Evolutionary conservation across 2,329 filamentous ascomycete genomes (phyloP), one percentile per base, ranked within the genome.

Genomic region (Scedosporium minutisporum): DNA sequence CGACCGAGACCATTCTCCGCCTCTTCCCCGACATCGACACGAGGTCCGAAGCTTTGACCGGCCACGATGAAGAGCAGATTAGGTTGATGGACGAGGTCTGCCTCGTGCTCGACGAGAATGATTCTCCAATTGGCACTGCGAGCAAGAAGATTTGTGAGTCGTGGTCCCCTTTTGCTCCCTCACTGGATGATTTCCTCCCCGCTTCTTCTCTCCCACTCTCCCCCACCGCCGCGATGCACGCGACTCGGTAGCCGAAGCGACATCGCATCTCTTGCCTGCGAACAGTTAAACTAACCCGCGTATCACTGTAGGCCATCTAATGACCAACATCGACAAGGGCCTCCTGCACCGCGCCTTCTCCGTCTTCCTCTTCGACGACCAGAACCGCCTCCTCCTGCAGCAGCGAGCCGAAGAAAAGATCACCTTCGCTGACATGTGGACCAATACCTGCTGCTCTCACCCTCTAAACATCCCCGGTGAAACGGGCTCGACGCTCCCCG

Each of bases 341-440:
- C 87, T 99, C 65, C 86, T 99, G 63, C 95, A 99, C 81, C 91
- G 95, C 64, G 95, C 95, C 66, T 99, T 99, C 77, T 97, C 93
- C 64, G 91, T 96, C 68, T 99, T 99, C 80, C 87, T 99, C 68
- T 99, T 99, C 81, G 91, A 97, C 78, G 88, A 90, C 65, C 84
- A 95, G 73, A 96, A 97, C 76, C 89, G 92, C 70, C 82, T 97
- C 65, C 88, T 99, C 55, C 86, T 99, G 60, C 95, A 99, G 78
- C 95, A 97, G 80, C 90, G 95, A 68, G 95, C 95, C 29, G 80
- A 87, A 48, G 93, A 97, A 80, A 99, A 99, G 82, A 99, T 99
- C 73, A 99, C 95, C 6, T 99, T 99, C 78, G 93, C 95, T 58
- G 91, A 96, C 74, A 93, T 97, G 88, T 99, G 95, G 95, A 99